A percentile compares a stretch with the other conserved stretches of the same genome.
Conservation (phyloP, 768 basidiomycete genomes). For the Leccinum longicurvipes region DNA sequence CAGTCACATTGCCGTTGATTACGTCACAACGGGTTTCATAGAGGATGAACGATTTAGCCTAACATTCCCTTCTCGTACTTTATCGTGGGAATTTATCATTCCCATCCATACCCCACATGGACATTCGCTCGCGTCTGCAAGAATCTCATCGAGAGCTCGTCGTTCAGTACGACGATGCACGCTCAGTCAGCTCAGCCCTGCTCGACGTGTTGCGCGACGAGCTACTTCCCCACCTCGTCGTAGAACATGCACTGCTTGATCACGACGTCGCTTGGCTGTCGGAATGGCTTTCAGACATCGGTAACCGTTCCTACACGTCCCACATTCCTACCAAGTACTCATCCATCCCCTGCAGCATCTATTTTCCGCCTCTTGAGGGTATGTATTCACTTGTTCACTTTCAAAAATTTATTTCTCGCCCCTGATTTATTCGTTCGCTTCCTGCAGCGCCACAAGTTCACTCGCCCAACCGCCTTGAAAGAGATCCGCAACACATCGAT, state of each 20-base stretch:
- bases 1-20: too few relatives aligned
- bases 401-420: background rate
- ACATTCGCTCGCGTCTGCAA: conserved; percentile 29
- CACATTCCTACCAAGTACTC: background rate
- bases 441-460: conserved; percentile 63
- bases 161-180: conserved; percentile 48
- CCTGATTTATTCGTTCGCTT: background rate
- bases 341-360: conserved; percentile 35
- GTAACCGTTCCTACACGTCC: conserved; percentile 40
- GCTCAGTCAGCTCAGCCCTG: conserved; percentile 43
- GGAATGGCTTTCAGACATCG: conserved; percentile 64
- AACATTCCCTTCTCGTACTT: too few relatives aligned
- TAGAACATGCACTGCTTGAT: conserved; percentile 52
- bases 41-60: background rate
- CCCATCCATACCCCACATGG: background rate
- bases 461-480: conserved; percentile 58
- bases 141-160: conserved; percentile 47
- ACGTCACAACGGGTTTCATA: background rate
- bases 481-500: conserved; percentile 50
- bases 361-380: conserved; percentile 65
- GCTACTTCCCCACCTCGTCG: conserved; percentile 56
- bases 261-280: conserved; percentile 48
- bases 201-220: conserved; percentile 52
- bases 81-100: background rate
- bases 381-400: conserved; percentile 20